phyloP scores from a whole-genome alignment of 805 yeast species.

The Metschnikowia proteae region DNA sequence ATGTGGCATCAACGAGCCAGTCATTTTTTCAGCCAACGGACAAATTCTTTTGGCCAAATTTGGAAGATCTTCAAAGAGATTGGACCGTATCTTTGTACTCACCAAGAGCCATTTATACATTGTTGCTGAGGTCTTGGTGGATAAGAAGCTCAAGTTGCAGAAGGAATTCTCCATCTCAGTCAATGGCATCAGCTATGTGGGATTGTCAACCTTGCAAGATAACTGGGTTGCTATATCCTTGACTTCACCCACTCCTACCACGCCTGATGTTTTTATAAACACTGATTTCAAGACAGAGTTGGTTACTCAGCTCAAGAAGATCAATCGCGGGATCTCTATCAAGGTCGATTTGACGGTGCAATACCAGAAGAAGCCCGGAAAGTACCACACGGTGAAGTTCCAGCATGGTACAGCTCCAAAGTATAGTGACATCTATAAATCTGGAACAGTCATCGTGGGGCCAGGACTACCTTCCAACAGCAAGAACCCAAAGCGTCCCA shows the following conservation, averaged over 20 bases:
- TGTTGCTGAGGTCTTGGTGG: conserved; percentile 67
- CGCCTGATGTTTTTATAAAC: conserved; percentile 78
- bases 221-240: conserved; percentile 83
- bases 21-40: conserved; percentile 78
- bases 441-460: conserved; percentile 78
- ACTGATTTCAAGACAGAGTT: conserved; percentile 87
- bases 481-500: conserved; percentile 71
- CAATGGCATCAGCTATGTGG: conserved; percentile 54
- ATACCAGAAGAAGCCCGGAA: conserved; percentile 90
- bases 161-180: conserved; percentile 65
- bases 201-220: conserved; percentile 75
- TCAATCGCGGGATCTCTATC: conserved; percentile 56
- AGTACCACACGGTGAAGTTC: conserved; percentile 72
- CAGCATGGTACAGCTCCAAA: conserved; percentile 55
- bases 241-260: conserved; percentile 42
- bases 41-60: conserved; percentile 81
- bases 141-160: conserved; percentile 50
- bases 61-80: conserved; percentile 84
- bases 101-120: conserved; percentile 62
- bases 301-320: conserved; percentile 63
- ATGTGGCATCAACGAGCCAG: conserved; percentile 63
- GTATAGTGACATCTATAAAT: conserved; percentile 74
- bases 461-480: conserved; percentile 75
- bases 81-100: conserved; percentile 68
- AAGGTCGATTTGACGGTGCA: conserved; percentile 67